Base-by-base conservation (phyloP, 495 filamentous ascomycete species). In the Usnea hakonensis region DNA sequence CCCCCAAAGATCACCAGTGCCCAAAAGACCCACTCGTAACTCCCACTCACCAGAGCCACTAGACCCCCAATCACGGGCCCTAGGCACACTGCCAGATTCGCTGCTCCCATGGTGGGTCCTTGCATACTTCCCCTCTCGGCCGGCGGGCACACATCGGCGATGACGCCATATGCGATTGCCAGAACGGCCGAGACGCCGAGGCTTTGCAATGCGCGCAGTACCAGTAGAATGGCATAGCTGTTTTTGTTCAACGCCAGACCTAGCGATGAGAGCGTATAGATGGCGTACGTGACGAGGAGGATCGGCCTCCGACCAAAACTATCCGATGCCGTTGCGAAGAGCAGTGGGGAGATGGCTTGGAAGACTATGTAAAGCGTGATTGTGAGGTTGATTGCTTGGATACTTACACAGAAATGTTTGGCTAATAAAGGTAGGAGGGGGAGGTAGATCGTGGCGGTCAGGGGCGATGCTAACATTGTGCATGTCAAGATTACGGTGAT, bases 301-400 rank as follows among this genome's bases (percentile, higher is more conserved):
- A 73, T 67, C 11, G 74, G 75, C 2, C 76, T 64, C 8, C 76
- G 68, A 19, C 76, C 76, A 16, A 69, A 63, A 26, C 63, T 58
- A 53, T 79, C 77, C 0, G 75, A 72, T 28, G 77, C 71, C 5
- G 71, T 68, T 28, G 70, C 73, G 33, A 77, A 72, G 64, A 79
- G 65, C 35, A 71, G 67, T 1, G 74, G 72, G 1, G 74, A 64
- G 14, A 78, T 65, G 33, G 70, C 75, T 62, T 76, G 72, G 32
- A 74, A 70, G 36, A 76, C 53, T 7, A 73, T 58, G 63, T 71
- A 76, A 30, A 72, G 28, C 0, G 71, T 75, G 11, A 75, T 58
- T 11, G 72, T 75, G 23, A 76, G 54, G 61, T 76, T 73, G 61
- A 75, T 72, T n/a, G 67, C 66, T 64, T 72, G 68, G 19, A 55